A percentile compares a stretch with the other conserved stretches of the same genome.
Conservation (phyloP, 1,139 yeast genomes). For the Scheffersomyces quercinus region DNA sequence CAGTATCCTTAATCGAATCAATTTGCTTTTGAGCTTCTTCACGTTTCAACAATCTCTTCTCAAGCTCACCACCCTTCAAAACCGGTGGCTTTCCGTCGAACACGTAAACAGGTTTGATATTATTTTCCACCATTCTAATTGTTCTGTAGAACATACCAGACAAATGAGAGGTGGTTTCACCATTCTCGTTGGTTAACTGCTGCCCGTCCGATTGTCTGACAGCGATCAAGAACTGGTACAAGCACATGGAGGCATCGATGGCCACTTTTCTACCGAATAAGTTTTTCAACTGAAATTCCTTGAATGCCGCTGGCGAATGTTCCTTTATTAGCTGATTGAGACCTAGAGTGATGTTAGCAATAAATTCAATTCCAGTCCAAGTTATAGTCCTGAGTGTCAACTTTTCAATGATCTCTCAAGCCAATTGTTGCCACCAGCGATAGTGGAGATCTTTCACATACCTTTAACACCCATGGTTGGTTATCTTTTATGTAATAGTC, state of each 20-base stretch:
- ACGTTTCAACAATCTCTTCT: constrained; percentile 76
- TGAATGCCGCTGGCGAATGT: constrained; percentile 82
- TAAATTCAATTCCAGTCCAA: neutral
- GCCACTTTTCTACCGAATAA: constrained; percentile 95
- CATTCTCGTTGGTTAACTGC: constrained; percentile 81
- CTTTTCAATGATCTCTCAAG: too few relatives aligned
- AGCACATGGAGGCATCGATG: constrained; percentile 86
- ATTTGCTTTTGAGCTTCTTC: constrained; percentile 81
- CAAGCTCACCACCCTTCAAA: constrained; percentile 88
- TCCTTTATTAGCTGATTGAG: constrained; percentile 80
- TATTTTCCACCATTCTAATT: constrained; percentile 81
- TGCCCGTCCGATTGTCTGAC: constrained; percentile 98
- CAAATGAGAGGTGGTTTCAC: constrained; percentile 92
- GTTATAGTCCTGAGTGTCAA: too few relatives aligned
- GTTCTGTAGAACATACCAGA: constrained; percentile 97
- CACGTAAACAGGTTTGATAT: constrained; percentile 93
- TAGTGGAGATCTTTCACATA: constrained; percentile 16
- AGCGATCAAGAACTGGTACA: constrained; percentile 91
- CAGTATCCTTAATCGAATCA: constrained; percentile 74
- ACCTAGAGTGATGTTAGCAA: constrained; percentile 36
- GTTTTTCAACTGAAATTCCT: constrained; percentile 77
- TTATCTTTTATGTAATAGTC: too few relatives aligned
- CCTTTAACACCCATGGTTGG: constrained; percentile 71
- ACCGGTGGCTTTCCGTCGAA: constrained; percentile 97
- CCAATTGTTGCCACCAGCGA: too few relatives aligned